Evolutionary conservation across 768 basidiomycete genomes (phyloP), one percentile per base, ranked within the genome.

Genomic region (Amanita fuliginea): DNA sequence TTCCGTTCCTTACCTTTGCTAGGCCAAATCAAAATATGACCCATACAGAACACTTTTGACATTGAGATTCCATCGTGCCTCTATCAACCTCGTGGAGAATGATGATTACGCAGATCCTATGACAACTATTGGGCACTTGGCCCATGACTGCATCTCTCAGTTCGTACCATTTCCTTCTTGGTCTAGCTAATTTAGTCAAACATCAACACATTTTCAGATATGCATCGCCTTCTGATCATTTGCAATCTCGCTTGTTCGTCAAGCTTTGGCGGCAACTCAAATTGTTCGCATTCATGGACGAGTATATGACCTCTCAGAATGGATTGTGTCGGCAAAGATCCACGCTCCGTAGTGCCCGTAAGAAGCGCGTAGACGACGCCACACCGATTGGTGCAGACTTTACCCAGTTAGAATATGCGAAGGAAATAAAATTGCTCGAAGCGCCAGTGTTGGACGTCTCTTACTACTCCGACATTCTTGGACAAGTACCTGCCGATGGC

Each of bases 401-500:
- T 48, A 61, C 72, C 3, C 67, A 66, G 6, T 56, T 78, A 16
- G 93, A 98, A 61, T 98, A 98, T 60, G 95, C 89, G 9, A 80
- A 92, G 45, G 88, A 92, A 53, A 79, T 83, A 33, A 86, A 81
- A 46, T 71, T 98, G 24, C 62, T 98, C 24, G 87, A 93, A 55
- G 76, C 89, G 0, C 81, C 81, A 0, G 57, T 72, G 13, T 59
- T 98, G 32, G 92, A 96, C 46, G 59, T 96, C 45, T 77, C 81
- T 1, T 98, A 97, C 65, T 95, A 92, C 56, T 76, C 75, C 7
- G 95, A 97, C 63, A 80, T 80, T 4, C 83, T 83, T 1, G 94
- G 93, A 26, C 71, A 78, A 24, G 86, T 90, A 3, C 83, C 87
- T 24, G 55, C 65, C 24, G 48, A 64, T 2, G 47, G 58, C 42